Conservation (phyloP, 345 rosid genomes). For the Eucalyptus curtisii region DNA sequence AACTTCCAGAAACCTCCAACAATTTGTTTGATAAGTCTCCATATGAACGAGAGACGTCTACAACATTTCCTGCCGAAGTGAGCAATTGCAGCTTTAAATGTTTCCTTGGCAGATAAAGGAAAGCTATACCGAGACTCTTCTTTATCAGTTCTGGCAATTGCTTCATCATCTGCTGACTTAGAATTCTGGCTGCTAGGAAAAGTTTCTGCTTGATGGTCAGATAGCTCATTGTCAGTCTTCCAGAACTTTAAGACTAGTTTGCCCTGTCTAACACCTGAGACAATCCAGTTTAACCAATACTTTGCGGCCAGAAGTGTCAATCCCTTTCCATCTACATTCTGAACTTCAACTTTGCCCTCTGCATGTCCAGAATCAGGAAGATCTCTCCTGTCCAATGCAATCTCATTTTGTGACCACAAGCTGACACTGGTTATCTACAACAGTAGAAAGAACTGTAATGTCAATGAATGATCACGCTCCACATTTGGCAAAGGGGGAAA, state of each 20-base stretch:
- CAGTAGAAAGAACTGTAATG: constrained; percentile 5
- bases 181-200: constrained; percentile 19
- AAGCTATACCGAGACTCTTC: constrained; percentile 46
- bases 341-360: constrained; percentile 24
- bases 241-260: constrained; percentile 30
- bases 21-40: constrained; percentile 41
- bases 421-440: constrained; percentile 84
- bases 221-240: constrained; percentile 35
- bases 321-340: constrained; percentile 34
- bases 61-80: constrained; percentile 62
- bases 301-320: constrained; percentile 26
- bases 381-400: constrained; percentile 23
- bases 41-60: constrained; percentile 57
- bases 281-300: constrained; percentile 42
- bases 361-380: constrained; percentile 17
- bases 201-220: constrained; percentile 44
- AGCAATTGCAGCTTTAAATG: constrained; percentile 53
- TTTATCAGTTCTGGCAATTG: constrained; percentile 27
- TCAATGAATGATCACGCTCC: not conserved
- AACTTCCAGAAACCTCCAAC: constrained; percentile 38
- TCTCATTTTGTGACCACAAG: constrained; percentile 62
- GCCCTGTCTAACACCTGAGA: constrained; percentile 30
- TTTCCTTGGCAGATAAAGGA: constrained; percentile 56
- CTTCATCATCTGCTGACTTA: constrained; percentile 23
- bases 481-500: not conserved